phyloP scores from a whole-genome alignment of 78 protist species.

The Tieghemostelium lacteum region DNA sequence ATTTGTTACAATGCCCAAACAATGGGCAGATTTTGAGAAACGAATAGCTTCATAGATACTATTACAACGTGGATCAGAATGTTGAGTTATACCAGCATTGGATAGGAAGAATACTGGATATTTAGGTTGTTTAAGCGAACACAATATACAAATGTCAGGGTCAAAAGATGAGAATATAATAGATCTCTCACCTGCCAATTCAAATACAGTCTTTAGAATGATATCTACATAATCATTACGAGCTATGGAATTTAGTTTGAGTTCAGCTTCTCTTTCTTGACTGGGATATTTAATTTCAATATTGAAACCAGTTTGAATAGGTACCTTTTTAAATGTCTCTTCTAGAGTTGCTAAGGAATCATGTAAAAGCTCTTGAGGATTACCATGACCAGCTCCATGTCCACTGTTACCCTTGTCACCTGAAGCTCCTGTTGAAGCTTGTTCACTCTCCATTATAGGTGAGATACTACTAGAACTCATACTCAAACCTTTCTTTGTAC shows the following conservation, averaged over 20 bases:
- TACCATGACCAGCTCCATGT: not conserved
- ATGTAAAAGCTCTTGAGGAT: not conserved
- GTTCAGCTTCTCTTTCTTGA: conserved; percentile 5
- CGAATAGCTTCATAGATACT: conserved; percentile 70
- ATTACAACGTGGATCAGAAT: conserved; percentile 75
- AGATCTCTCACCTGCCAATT: conserved; percentile 75
- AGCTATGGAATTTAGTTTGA: conserved; percentile 28
- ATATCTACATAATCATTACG: conserved; percentile 69
- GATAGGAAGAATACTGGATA: conserved; percentile 89
- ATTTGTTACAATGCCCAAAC: conserved; percentile 81
- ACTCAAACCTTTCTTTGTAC: not conserved
- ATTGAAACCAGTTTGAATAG: conserved; percentile 83
- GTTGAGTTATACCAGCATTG: conserved; percentile 66
- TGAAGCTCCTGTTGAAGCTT: not conserved
- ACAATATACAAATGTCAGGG: conserved; percentile 75
- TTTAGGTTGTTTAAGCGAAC: conserved; percentile 81
- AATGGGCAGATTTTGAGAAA: conserved; percentile 71
- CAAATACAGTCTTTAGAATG: conserved; percentile 71
- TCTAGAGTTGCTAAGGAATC: conserved; percentile 66
- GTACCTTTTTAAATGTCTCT: conserved; percentile 79
- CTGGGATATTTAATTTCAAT: conserved; percentile 85
- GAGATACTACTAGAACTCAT: not conserved
- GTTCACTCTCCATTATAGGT: not conserved
- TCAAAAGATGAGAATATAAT: conserved; percentile 87
- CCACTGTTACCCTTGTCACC: not conserved